A percentile compares a stretch with the other conserved stretches of the same genome.
These are phyloP conservation scores for Colletotrichum sp. DNA, from an alignment of 2,329 filamentous ascomycete species.

Conservation along the genomic window DNA sequence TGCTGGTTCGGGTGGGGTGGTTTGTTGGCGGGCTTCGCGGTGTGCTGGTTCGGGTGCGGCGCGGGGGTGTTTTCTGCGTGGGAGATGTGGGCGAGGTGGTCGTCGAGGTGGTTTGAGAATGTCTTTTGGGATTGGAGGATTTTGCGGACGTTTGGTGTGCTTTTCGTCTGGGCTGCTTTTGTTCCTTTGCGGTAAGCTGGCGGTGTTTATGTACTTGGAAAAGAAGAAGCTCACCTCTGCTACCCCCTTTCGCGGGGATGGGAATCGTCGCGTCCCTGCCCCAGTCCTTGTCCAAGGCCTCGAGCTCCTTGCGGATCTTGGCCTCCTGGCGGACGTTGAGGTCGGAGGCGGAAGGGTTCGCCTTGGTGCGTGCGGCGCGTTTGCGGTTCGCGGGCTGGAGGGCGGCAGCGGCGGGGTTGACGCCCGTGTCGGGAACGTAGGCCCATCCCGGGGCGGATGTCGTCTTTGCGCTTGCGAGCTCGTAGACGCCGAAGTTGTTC, in stretches of 20 bases:
- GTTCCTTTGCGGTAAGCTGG: neutral
- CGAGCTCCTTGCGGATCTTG: slow-evolving; percentile 81
- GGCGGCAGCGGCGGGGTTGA: slow-evolving; percentile 60
- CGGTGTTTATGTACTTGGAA: neutral
- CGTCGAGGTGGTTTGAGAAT: slow-evolving; percentile 82
- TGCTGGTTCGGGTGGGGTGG: slow-evolving; percentile 18
- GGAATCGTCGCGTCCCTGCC: slow-evolving; percentile 75
- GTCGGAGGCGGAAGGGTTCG: slow-evolving; percentile 63
- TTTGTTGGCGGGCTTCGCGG: slow-evolving; percentile 26
- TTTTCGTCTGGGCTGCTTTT: slow-evolving; percentile 52
- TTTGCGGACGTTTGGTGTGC: slow-evolving; percentile 74
- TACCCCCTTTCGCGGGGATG: slow-evolving; percentile 61
- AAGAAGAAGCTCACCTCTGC: slow-evolving; percentile 34
- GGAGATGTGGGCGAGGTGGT: slow-evolving; percentile 72
- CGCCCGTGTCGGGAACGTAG: slow-evolving; percentile 80
- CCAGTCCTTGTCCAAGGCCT: slow-evolving; percentile 83
- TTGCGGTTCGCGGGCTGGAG: slow-evolving; percentile 67
- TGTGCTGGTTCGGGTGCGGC: slow-evolving; percentile 28
- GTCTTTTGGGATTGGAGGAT: slow-evolving; percentile 84
- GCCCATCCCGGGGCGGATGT: slow-evolving; percentile 86
- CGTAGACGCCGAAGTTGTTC: slow-evolving; percentile 80
- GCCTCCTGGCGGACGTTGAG: slow-evolving; percentile 82
- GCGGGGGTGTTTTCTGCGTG: slow-evolving; percentile 42
- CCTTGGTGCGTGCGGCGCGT: slow-evolving; percentile 68
- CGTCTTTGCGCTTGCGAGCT: slow-evolving; percentile 74